Evolutionary conservation across 2,329 filamentous ascomycete genomes (phyloP).

Genomic region (Clonostachys sp.): DNA sequence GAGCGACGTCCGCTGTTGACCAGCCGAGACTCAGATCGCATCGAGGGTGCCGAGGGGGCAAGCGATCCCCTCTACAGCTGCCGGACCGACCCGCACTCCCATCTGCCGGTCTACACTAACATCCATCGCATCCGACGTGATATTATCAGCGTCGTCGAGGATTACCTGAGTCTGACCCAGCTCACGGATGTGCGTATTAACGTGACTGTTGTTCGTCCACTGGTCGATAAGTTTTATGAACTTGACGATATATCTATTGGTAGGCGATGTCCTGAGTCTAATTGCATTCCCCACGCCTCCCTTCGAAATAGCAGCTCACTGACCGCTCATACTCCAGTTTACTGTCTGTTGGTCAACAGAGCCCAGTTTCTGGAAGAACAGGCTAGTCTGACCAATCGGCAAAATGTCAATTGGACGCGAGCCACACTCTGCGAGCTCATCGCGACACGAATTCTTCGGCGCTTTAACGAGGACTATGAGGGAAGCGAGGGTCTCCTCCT

Average conservation of each 20-base stretch:
- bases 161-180: slow-evolving; percentile 66
- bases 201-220: slow-evolving; percentile 69
- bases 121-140: slow-evolving; percentile 69
- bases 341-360: slow-evolving; percentile 78
- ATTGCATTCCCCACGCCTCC: background rate
- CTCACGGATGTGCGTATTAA: slow-evolving; percentile 79
- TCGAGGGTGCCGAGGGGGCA: slow-evolving; percentile 11
- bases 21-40: slow-evolving; percentile 19
- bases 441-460: slow-evolving; percentile 70
- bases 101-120: slow-evolving; percentile 70
- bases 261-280: slow-evolving; percentile 23
- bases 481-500: slow-evolving; percentile 67
- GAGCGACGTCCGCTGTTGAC: slow-evolving; percentile 28
- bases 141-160: slow-evolving; percentile 58
- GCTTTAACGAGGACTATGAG: slow-evolving; percentile 73
- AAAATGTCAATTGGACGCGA: slow-evolving; percentile 75
- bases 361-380: slow-evolving; percentile 78
- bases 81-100: slow-evolving; percentile 51
- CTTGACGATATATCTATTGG: slow-evolving; percentile 74
- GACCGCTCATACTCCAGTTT: slow-evolving; percentile 44
- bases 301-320: slow-evolving; percentile 3
- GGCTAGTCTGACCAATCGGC: slow-evolving; percentile 67
- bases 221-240: slow-evolving; percentile 81
- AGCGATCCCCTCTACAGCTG: slow-evolving; percentile 42
- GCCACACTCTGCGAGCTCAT: slow-evolving; percentile 78